phyloP scores from a whole-genome alignment of 1,139 yeast species.

The Protomyces gravidus region DNA sequence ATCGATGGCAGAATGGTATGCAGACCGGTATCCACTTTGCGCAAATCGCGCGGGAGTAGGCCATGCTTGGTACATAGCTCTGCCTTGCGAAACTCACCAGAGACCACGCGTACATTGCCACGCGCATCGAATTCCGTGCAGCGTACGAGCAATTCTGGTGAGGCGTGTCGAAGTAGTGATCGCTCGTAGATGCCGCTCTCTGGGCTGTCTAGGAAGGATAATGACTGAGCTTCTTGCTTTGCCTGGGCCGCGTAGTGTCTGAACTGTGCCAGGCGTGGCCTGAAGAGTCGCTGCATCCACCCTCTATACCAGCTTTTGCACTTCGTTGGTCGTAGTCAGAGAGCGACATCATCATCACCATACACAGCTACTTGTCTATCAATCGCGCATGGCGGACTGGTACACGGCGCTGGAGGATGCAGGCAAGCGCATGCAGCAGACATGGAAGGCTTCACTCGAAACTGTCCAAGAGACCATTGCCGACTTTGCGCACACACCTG shows the following conservation, averaged over 20 bases:
- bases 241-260: background rate
- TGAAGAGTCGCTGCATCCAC: background rate
- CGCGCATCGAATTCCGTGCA: constrained; percentile 74
- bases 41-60: constrained; percentile 71
- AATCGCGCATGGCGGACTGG: constrained; percentile 25
- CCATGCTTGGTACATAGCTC: constrained; percentile 70
- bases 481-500: constrained; percentile 2
- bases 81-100: constrained; percentile 73
- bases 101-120: constrained; percentile 70
- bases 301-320: background rate
- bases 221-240: background rate
- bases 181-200: constrained; percentile 14
- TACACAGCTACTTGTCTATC: no score
- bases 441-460: background rate
- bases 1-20: constrained; percentile 88
- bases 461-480: constrained; percentile 4
- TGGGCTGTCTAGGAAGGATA: constrained; percentile 7
- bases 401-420: constrained; percentile 7
- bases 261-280: background rate
- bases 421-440: background rate
- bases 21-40: constrained; percentile 83
- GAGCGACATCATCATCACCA: background rate
- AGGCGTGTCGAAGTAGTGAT: constrained; percentile 9
- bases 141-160: constrained; percentile 39
- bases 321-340: background rate